Percentiles rank a stretch among this genome's conserved stretches.
phyloP scores from a whole-genome alignment of 2,329 filamentous ascomycete species.

The Colletotrichum tamarilloi region DNA sequence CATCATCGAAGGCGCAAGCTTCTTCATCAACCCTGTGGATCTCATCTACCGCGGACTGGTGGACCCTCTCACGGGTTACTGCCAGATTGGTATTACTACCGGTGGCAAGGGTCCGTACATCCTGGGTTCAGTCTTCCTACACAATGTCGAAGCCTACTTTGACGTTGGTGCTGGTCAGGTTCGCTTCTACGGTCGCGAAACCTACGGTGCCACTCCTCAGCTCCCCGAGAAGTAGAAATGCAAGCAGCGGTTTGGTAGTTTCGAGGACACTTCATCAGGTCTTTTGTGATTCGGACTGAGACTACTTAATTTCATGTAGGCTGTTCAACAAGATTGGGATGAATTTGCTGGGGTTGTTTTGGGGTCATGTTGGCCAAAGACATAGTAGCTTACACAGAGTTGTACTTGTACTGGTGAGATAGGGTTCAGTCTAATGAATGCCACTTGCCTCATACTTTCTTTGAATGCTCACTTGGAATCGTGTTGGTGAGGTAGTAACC shows the following conservation, averaged over 20 bases:
- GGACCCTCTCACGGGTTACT: slow-evolving; percentile 59
- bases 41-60: slow-evolving; percentile 56
- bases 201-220: slow-evolving; percentile 26
- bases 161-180: slow-evolving; percentile 59
- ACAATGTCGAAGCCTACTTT: slow-evolving; percentile 62
- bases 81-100: slow-evolving; percentile 58
- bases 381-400: slow-evolving; percentile 14
- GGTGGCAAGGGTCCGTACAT: slow-evolving; percentile 60
- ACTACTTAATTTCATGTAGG: background rate
- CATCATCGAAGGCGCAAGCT: slow-evolving; percentile 54
- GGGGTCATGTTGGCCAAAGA: background rate
- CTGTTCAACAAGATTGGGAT: background rate
- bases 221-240: slow-evolving; percentile 14
- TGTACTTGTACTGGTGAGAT: slow-evolving; percentile 21
- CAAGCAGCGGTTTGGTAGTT: too few relatives aligned
- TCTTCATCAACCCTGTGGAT: slow-evolving; percentile 60
- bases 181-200: slow-evolving; percentile 51
- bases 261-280: too few relatives aligned
- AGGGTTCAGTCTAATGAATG: slow-evolving; percentile 22
- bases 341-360: slow-evolving; percentile 2
- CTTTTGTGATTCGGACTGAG: background rate
- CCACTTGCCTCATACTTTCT: slow-evolving; percentile 17
- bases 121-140: slow-evolving; percentile 61
- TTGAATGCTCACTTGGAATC: background rate
- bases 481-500: background rate